These are phyloP conservation scores for Yarrowia osloensis DNA, from an alignment of 805 yeast genomes.

Conservation along the genomic window DNA sequence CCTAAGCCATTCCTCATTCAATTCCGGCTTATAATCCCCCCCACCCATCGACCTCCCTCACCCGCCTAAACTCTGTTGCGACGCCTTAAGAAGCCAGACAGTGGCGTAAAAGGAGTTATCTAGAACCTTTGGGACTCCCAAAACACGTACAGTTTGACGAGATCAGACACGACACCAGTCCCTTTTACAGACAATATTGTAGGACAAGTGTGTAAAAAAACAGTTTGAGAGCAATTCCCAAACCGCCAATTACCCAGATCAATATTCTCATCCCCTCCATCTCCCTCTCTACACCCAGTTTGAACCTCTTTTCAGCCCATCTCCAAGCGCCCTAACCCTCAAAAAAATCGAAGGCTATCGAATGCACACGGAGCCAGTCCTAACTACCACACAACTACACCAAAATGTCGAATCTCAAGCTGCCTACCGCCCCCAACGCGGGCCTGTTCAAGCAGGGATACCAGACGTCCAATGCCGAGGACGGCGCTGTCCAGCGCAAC, in stretches of 20 bases:
- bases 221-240: not conserved
- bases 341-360: constrained; percentile 20
- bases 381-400: constrained; percentile 67
- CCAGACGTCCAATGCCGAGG: constrained; percentile 80
- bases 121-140: constrained; percentile 15
- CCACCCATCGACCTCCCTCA: no score
- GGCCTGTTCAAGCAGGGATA: constrained; percentile 96
- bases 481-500: constrained; percentile 91
- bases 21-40: no score
- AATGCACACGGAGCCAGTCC: not conserved
- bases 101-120: constrained; percentile 26
- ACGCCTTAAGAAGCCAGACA: constrained; percentile 11
- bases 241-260: not conserved
- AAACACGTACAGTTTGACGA: not conserved
- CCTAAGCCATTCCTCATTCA: no score
- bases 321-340: constrained; percentile 20
- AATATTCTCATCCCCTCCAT: not conserved
- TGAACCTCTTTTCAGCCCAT: not conserved
- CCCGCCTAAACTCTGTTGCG: not conserved
- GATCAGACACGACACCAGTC: not conserved
- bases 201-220: not conserved
- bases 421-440: constrained; percentile 90
- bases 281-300: not conserved
- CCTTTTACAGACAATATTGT: not conserved
- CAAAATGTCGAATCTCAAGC: constrained; percentile 50